Conservation (phyloP, 495 filamentous ascomycete genomes). For the Podospora australis region DNA sequence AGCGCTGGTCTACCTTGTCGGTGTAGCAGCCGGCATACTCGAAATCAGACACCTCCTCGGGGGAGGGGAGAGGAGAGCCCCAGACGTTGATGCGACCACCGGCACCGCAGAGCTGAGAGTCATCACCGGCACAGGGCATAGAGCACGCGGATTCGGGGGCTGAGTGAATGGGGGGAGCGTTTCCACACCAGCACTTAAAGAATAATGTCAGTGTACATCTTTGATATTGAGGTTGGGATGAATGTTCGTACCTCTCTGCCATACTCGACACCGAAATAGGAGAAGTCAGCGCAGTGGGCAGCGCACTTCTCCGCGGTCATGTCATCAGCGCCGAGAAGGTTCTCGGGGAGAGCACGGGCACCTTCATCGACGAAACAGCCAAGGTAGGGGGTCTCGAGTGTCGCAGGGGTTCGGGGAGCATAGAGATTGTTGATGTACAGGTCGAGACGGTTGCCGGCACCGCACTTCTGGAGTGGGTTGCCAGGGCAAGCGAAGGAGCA, state of each 20-base stretch:
- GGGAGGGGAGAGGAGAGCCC: slow-evolving; percentile 3
- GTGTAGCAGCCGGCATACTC: slow-evolving; percentile 13
- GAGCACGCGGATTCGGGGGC: slow-evolving; percentile 9
- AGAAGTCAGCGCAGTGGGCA: slow-evolving; percentile 7
- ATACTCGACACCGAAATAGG: slow-evolving; percentile 15
- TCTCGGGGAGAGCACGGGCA: slow-evolving; percentile 11
- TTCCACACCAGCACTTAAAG: slow-evolving; percentile 13
- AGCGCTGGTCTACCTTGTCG: slow-evolving; percentile 5
- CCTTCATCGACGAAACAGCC: slow-evolving; percentile 19
- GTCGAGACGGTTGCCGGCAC: slow-evolving; percentile 39
- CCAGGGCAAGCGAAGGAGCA: slow-evolving; percentile 47
- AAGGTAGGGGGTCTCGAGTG: slow-evolving; percentile 6
- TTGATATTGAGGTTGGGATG: not conserved
- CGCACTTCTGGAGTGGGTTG: slow-evolving; percentile 36
- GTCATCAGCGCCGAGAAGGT: slow-evolving; percentile 10
- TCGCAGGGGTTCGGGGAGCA: not conserved
- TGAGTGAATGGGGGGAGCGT: not conserved
- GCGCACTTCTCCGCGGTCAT: slow-evolving; percentile 14
- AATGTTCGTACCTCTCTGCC: slow-evolving; percentile 5
- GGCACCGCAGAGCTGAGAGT: slow-evolving; percentile 28
- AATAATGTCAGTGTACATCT: not conserved
- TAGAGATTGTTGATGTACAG: slow-evolving; percentile 35
- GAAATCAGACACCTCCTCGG: slow-evolving; percentile 1
- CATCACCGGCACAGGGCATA: slow-evolving; percentile 29
- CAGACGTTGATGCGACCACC: slow-evolving; percentile 31